phyloP scores from a whole-genome alignment of 148 eudicot genomes.

The Vaccinium myrtillus region DNA sequence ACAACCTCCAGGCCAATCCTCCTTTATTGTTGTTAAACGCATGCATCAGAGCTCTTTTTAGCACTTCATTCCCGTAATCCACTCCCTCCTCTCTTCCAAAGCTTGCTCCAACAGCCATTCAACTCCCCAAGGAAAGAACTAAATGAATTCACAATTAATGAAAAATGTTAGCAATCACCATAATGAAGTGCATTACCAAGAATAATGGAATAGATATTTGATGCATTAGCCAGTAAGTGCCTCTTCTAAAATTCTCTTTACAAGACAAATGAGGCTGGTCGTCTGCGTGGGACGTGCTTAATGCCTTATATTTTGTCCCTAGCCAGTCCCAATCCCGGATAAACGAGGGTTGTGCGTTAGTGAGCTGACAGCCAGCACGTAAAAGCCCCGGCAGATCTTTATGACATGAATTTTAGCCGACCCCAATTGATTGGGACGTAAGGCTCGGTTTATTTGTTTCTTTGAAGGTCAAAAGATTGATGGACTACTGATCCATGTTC shows the following conservation, averaged over 20 bases:
- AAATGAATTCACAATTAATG: not conserved
- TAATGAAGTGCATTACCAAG: not conserved
- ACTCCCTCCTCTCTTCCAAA: not conserved
- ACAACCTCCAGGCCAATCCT: not conserved
- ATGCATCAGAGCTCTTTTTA: not conserved
- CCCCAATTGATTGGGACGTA: too few species aligned
- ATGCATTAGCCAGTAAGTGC: not conserved
- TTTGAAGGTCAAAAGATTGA: not conserved
- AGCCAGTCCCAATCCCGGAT: too few species aligned
- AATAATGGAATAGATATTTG: not conserved
- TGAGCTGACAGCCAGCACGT: too few species aligned
- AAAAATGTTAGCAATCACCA: not conserved
- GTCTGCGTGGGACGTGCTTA: too few species aligned
- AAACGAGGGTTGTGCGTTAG: too few species aligned
- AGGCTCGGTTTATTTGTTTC: too few species aligned
- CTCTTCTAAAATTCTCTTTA: not conserved
- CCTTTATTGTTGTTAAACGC: not conserved
- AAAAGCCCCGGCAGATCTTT: too few species aligned
- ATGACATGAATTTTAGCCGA: too few species aligned
- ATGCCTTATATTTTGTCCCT: too few species aligned
- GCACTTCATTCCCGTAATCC: not conserved
- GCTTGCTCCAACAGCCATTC: not conserved
- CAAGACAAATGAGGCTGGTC: not conserved
- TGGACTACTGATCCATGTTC: slow-evolving; percentile 8
- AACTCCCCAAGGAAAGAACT: not conserved